Base-by-base conservation (phyloP, 23 red algal species). In the Agarophyton chilense region DNA sequence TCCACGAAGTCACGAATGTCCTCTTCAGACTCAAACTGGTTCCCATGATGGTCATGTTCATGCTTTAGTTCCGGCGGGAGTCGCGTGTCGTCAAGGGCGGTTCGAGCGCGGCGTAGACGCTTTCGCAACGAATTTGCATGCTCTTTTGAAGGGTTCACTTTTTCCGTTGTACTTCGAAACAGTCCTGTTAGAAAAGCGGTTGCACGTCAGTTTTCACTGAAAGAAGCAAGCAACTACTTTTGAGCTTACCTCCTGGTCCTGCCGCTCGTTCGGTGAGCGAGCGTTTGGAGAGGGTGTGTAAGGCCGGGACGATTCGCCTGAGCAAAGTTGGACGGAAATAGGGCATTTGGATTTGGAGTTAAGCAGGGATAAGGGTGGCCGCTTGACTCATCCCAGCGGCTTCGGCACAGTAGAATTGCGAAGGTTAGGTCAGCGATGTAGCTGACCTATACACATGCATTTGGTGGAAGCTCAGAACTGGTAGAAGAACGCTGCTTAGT, bases 161-260 rank as follows among this genome's bases (percentile, higher is more conserved):
- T 39, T 50, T 50, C 55, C 4, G 19, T 52, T 42, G 11, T 55
- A 24, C 58, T 71, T 18, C 64, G 82, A 51, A 86, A 86, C 12
- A 86, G 43, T 10, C 82, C 82, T 86, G 43, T 21, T 9, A 31
- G 19, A 47, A 33, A 49, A 65, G 34, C 5, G 34, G 28, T 33
- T 58, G 79, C 9, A 38, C 26, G 54, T 63, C 40, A 65, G 79
- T 83, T 31, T 28, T 24, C 14, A 31, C 55, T 67, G 52, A 47
- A 33, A 83, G 42, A 65, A 45, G 39, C 17, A 33, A 35, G 21
- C 39, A 40, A 28, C 60, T 19, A 7, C 1, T 74, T 13, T 49
- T 18, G n/a, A 39, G 62, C 85, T 79, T 89, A 89, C 85, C 85
- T 5, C 85, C 85, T 43, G 85, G 85, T 33, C 85, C 85, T 32